Base-by-base conservation (phyloP, 78 protist species). In the Chrysochromulina parva region DNA sequence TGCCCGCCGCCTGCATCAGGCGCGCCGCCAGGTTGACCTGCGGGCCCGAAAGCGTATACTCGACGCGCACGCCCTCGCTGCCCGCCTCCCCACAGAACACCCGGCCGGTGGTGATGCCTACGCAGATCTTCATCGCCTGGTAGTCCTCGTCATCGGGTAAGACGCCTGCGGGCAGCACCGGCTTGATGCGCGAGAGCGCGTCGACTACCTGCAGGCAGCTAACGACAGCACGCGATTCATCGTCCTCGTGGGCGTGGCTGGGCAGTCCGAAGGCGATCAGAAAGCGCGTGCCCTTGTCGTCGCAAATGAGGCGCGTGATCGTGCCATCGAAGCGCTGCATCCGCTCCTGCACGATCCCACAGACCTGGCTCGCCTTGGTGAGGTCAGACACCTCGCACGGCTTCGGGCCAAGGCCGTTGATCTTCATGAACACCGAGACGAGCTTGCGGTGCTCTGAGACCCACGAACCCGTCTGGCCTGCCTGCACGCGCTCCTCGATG, bases 251-350 rank as follows among this genome's bases (percentile, higher is more conserved):
- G 19, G 47, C 9, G 13, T 5, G 38, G 57, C 48, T 60, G 28
- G 91, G 91, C 52, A 88, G 85, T 0, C 91, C 91, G 28, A 88
- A 88, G 47, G 65, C 85, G 65, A 54, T 4, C 38, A 50, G 57
- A 7, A 60, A 26, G 38, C 81, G 65, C n/a, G 82, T 62, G 54
- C 91, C 91, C 74, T 88, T 88, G 91, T 88, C 91, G 85, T 88
- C 91, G 82, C 53, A 38, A 3, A 74, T n/a, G 24, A 88, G 6
- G 85, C 82, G 81, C 57, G 11, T 28, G 84, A 88, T 47, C n/a
- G 65, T 28, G 26, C 91, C 91, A 20, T 71, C 91, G 57, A 28
- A 71, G 22, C 55, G 55, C 20, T 3, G 14, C 2, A 74, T n/a
- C 57, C 10, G 1, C 82, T 74, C 55, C 24, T 74, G 82, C 57